Percentiles rank a stretch among this genome's conserved stretches.
These are phyloP conservation scores for Phaseolus lunatus DNA, from an alignment of 306 rosid species.

Conservation along the genomic window DNA sequence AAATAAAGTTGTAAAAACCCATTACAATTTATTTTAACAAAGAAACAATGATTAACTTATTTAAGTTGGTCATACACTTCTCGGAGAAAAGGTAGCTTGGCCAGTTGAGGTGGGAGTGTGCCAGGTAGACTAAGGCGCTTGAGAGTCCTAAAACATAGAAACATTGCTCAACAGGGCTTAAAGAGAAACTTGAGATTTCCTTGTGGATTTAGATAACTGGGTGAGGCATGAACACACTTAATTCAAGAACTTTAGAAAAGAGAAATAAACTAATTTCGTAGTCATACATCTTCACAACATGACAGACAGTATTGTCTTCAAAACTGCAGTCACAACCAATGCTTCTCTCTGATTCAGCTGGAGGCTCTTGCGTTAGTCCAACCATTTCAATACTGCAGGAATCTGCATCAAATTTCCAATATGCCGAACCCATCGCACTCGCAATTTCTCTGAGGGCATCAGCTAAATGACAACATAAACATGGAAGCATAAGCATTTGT, in stretches of 20 bases:
- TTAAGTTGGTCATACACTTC: slow-evolving; percentile 48
- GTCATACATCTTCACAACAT: slow-evolving; percentile 57
- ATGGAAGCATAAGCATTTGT: slow-evolving; percentile 37
- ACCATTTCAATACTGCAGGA: slow-evolving; percentile 60
- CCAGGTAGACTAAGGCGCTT: slow-evolving; percentile 51
- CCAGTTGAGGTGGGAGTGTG: slow-evolving; percentile 50
- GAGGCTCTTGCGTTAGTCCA: slow-evolving; percentile 57
- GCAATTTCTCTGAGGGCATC: slow-evolving; percentile 67
- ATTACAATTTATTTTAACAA: background rate
- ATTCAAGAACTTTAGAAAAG: background rate
- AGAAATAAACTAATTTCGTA: slow-evolving; percentile 44
- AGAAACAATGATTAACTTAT: slow-evolving; percentile 25
- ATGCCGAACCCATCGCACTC: slow-evolving; percentile 59
- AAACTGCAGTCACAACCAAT: slow-evolving; percentile 58
- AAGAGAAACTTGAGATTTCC: slow-evolving; percentile 22
- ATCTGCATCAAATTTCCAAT: slow-evolving; percentile 64
- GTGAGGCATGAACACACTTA: background rate
- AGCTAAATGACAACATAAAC: slow-evolving; percentile 49
- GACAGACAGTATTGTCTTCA: slow-evolving; percentile 59
- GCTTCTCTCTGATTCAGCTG: slow-evolving; percentile 43
- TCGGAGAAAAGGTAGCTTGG: slow-evolving; percentile 40
- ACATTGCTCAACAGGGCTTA: slow-evolving; percentile 21
- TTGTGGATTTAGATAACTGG: slow-evolving; percentile 25
- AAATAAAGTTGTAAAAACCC: slow-evolving; percentile 8
- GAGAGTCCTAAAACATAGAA: slow-evolving; percentile 40